Conservation (phyloP, 2,329 filamentous ascomycete genomes). For the Dendrostoma leiphaemia region DNA sequence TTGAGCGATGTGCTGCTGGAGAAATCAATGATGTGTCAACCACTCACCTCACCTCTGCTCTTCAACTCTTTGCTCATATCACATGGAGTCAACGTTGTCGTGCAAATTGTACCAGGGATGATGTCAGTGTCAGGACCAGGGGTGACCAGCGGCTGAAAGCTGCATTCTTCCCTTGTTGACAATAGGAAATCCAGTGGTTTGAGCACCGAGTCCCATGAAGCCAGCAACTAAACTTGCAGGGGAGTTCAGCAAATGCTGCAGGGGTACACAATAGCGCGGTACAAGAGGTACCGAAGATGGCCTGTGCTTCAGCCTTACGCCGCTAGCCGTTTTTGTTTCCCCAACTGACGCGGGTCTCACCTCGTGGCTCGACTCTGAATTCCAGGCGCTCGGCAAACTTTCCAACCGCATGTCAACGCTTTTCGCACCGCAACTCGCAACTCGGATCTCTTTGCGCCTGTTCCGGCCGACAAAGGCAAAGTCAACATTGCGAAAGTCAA, state of each 20-base stretch:
- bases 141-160: no score
- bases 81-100: no score
- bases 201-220: neutral
- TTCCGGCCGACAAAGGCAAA: constrained; percentile 9
- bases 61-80: no score
- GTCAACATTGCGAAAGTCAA: constrained; percentile 4
- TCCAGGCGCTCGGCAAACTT: constrained; percentile 8
- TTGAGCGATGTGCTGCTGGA: no score
- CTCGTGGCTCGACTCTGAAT: constrained; percentile 6
- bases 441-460: neutral
- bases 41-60: no score
- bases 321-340: neutral
- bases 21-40: no score
- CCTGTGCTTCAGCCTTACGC: neutral
- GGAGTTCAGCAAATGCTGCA: no score
- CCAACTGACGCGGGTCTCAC: neutral
- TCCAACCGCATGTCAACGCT: neutral
- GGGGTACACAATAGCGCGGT: neutral
- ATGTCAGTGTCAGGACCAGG: no score
- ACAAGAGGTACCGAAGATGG: neutral
- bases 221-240: neutral
- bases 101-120: no score
- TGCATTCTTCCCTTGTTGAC: no score
- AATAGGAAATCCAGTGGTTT: neutral
- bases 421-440: neutral